These are phyloP conservation scores for Pythium phragmitis DNA, from an alignment of 352 stramenopile species.

Conservation along the genomic window DNA sequence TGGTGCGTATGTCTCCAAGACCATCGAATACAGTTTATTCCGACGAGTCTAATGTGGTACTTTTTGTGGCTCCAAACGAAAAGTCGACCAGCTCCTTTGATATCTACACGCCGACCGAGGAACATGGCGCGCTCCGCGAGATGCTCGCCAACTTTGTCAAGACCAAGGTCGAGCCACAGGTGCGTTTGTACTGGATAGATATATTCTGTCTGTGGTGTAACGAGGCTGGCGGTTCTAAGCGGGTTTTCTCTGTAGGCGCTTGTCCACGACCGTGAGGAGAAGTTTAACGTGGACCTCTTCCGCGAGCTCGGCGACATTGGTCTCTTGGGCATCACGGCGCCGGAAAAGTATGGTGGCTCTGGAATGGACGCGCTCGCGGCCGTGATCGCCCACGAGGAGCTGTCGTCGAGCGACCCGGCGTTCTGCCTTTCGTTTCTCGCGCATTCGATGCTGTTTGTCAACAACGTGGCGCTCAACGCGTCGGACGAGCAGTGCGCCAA, in stretches of 20 bases:
- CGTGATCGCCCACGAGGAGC: constrained; percentile 94
- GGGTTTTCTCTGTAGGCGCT: constrained; percentile 58
- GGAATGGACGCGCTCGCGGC: constrained; percentile 95
- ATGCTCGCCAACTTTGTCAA: constrained; percentile 95
- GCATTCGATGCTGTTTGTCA: constrained; percentile 94
- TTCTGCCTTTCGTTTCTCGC: constrained; percentile 98
- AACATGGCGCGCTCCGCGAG: constrained; percentile 88
- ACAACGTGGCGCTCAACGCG: constrained; percentile 92
- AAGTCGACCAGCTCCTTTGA: constrained; percentile 42
- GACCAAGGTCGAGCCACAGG: constrained; percentile 97
- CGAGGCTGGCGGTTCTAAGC: neutral
- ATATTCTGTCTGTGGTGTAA: no score
- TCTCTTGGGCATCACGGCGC: constrained; percentile 95
- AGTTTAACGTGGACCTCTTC: constrained; percentile 97
- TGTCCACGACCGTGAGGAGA: constrained; percentile 95
- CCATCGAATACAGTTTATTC: neutral
- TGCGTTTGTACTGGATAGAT: constrained; percentile 10
- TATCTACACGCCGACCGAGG: constrained; percentile 87
- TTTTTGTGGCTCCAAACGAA: neutral
- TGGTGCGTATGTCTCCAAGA: constrained; percentile 11
- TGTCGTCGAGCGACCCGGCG: constrained; percentile 96
- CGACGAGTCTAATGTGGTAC: constrained; percentile 9
- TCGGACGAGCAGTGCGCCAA: constrained; percentile 85
- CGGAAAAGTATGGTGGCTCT: constrained; percentile 94
- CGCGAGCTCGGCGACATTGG: constrained; percentile 93